Evolutionary conservation across 2,329 filamentous ascomycete species (phyloP).

Genomic region (Decorospora gaudefroyi): DNA sequence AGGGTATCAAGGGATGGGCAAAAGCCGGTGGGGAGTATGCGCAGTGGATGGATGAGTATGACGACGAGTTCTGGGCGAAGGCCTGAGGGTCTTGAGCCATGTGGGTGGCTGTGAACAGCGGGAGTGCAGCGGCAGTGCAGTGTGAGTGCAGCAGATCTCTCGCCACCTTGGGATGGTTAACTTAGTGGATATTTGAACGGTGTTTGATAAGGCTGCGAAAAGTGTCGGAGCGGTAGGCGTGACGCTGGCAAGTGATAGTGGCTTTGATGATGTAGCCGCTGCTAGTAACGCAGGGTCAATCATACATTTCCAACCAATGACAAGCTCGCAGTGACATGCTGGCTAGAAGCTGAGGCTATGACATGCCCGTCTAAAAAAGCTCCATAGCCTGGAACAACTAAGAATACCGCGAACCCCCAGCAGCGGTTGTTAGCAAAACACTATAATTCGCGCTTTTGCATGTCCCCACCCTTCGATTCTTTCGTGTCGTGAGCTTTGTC

Average conservation of each 20-base stretch:
- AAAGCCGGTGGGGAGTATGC: conserved; percentile 55
- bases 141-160: too few relatives aligned
- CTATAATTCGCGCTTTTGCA: not conserved
- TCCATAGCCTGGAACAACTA: not conserved
- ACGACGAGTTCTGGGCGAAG: conserved; percentile 26
- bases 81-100: not conserved
- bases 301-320: not conserved
- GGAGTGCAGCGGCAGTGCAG: too few relatives aligned
- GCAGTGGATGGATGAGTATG: conserved; percentile 56
- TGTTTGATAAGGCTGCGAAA: too few relatives aligned
- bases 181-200: too few relatives aligned
- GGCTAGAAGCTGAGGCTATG: not conserved
- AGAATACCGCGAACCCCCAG: not conserved
- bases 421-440: not conserved
- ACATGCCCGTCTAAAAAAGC: not conserved
- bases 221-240: too few relatives aligned
- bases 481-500: not conserved
- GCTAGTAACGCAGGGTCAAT: not conserved
- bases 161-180: too few relatives aligned
- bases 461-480: not conserved
- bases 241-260: not conserved
- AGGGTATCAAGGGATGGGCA: conserved; percentile 62
- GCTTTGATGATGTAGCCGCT: not conserved
- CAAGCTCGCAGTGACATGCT: not conserved
- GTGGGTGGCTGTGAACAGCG: too few relatives aligned